Evolutionary conservation across 2,329 filamentous ascomycete species (phyloP).

Genomic region (Escovopsis weberi): DNA sequence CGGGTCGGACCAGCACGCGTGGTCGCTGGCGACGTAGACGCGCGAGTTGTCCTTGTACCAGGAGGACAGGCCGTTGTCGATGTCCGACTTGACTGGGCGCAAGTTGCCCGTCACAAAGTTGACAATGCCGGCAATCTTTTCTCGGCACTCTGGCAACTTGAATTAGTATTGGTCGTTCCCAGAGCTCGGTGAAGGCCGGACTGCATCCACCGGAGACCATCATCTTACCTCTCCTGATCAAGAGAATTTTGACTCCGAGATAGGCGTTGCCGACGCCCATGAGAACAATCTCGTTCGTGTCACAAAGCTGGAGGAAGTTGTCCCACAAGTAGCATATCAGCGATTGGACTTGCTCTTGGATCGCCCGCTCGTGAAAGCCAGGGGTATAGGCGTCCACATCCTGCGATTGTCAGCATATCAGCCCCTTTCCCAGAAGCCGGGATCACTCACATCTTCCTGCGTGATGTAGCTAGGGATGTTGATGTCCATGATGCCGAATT

Average conservation of each 20-base stretch:
- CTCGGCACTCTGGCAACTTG: constrained; percentile 40
- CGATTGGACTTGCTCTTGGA: constrained; percentile 51
- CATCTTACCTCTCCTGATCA: constrained; percentile 55
- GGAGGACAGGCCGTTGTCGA: constrained; percentile 52
- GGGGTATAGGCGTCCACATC: constrained; percentile 35
- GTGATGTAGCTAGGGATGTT: constrained; percentile 74
- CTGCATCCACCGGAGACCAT: not conserved
- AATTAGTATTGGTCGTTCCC: constrained; percentile 6
- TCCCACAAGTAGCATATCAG: constrained; percentile 86
- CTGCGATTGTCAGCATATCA: constrained; percentile 11
- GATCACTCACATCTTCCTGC: constrained; percentile 36
- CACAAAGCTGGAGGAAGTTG: constrained; percentile 76
- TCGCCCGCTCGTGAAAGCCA: constrained; percentile 27
- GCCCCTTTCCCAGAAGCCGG: not conserved
- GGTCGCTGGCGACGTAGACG: constrained; percentile 62
- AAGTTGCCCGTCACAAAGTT: constrained; percentile 70
- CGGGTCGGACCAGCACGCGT: constrained; percentile 59
- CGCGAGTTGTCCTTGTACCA: constrained; percentile 80
- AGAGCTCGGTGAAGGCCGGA: not conserved
- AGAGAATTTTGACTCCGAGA: constrained; percentile 63
- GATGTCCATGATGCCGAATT: constrained; percentile 77
- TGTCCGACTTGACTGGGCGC: constrained; percentile 65
- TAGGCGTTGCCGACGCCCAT: constrained; percentile 87
- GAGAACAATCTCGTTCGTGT: constrained; percentile 62
- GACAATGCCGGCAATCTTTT: constrained; percentile 55